Base-by-base conservation (phyloP, 2,329 filamentous ascomycete species). In the Beauveria brongniartii region DNA sequence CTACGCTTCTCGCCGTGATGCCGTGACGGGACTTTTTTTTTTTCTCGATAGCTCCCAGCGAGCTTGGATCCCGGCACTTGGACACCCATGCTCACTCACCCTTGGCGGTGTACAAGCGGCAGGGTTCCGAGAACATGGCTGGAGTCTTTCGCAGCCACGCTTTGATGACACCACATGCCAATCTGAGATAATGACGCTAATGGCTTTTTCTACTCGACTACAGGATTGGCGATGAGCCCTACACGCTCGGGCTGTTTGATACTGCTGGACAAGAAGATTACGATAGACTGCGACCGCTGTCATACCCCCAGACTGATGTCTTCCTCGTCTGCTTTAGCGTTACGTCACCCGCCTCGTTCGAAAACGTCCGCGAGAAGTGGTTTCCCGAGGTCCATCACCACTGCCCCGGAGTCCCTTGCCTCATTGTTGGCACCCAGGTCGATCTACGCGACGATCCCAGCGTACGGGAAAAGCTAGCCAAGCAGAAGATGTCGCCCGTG, bases 241-340 rank as follows among this genome's bases (percentile, higher is more conserved):
- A 97, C 76, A 99, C 94, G 18, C 83, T 99, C 53, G 94, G 94
- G 62, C 84, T 99, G 30, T 99, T 97, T 73, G 94, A 99, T 87
- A 99, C 94, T 43, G 94, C 94, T 64, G 94, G 94, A 76, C 94
- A 99, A 80, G 94, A 99, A 83, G 93, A 99, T 87, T 97, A 97
- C 79, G 94, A 99, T 77, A 89, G 94, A 70, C 86, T 99, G 66
- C 90, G 94, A 71, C 94, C 94, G 53, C 85, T 97, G 63, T 97
- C 94, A 65, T 99, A 99, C 75, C 94, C 94, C 1, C 94, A 97
- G 79, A 97, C 94, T 69, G 94, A 97, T 72, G 94, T 97, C 67
- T 97, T 99, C 80, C 88, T 99, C 63, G 92, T 99, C 69, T 99
- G 94, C 82, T 99, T 97, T 78, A 96, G 92, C 72, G 92, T 99